phyloP scores from a whole-genome alignment of 306 rosid genomes.

The Cicer arietinum region DNA sequence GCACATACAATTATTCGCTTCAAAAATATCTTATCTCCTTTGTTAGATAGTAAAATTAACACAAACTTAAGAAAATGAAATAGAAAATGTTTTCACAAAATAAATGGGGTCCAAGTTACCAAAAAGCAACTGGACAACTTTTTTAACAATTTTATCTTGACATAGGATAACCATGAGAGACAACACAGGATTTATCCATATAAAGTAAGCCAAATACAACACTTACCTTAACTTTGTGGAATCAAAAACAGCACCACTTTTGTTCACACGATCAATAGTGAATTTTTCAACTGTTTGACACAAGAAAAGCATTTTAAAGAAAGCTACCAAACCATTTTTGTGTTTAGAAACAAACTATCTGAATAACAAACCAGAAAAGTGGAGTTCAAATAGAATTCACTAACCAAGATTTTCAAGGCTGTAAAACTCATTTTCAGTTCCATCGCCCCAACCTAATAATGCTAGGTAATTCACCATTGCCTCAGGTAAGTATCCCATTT shows the following conservation, averaged over 20 bases:
- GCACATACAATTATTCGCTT: too few species aligned
- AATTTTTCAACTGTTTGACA: conserved; percentile 79
- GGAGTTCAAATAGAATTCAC: conserved; percentile 47
- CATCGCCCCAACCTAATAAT: conserved; percentile 98
- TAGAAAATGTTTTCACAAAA: too few species aligned
- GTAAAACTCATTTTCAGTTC: conserved; percentile 93
- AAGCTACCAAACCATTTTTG: not conserved
- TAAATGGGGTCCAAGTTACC: too few species aligned
- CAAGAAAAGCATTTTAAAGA: conserved; percentile 33
- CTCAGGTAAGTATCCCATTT: conserved; percentile 96
- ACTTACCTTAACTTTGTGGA: conserved; percentile 74
- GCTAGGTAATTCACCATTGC: conserved; percentile 96
- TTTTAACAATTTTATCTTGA: not conserved
- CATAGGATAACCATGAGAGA: conserved; percentile 7
- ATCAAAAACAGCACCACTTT: conserved; percentile 94
- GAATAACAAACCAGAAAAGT: conserved; percentile 14
- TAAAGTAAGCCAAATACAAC: conserved; percentile 5
- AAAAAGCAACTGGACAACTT: conserved; percentile 12
- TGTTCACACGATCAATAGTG: conserved; percentile 83
- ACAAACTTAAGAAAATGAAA: too few species aligned
- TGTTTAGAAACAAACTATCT: conserved; percentile 10
- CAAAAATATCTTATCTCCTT: too few species aligned
- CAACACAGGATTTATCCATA: conserved; percentile 22
- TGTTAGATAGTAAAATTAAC: too few species aligned
- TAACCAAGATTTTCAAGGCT: conserved; percentile 81